These are phyloP conservation scores for Scedosporium apiospermum DNA, from an alignment of 2,329 filamentous ascomycete genomes.

Conservation along the genomic window DNA sequence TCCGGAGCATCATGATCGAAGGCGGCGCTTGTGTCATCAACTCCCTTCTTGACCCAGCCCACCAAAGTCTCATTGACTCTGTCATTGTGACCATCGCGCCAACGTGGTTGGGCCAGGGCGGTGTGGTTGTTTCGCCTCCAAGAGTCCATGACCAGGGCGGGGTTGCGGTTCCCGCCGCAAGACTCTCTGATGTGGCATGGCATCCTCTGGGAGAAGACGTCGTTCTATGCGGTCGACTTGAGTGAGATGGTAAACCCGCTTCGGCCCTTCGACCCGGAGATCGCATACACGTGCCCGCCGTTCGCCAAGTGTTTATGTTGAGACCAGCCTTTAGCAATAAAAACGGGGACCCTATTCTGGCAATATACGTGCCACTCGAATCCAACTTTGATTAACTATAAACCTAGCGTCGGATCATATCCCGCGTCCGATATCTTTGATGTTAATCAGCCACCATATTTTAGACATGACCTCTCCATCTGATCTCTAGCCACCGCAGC, in stretches of 20 bases:
- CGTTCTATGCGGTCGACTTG: slow-evolving; percentile 65
- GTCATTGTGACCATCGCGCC: slow-evolving; percentile 86
- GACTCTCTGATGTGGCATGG: slow-evolving; percentile 61
- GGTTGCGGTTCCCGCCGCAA: slow-evolving; percentile 49
- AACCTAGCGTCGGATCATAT: not conserved
- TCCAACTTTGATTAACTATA: too few species aligned
- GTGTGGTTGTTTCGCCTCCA: slow-evolving; percentile 68
- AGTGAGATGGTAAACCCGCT: not conserved
- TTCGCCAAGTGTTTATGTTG: too few species aligned
- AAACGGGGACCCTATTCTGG: not conserved
- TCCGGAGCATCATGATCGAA: slow-evolving; percentile 83
- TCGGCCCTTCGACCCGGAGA: not conserved
- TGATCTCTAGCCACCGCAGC: slow-evolving; percentile 25
- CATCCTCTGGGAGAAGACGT: slow-evolving; percentile 73
- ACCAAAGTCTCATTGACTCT: slow-evolving; percentile 57
- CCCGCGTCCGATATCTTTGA: not conserved
- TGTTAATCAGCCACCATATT: not conserved
- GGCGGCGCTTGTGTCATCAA: slow-evolving; percentile 80
- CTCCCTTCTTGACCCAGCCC: slow-evolving; percentile 56
- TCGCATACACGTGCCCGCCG: too few species aligned
- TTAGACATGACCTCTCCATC: slow-evolving; percentile 18
- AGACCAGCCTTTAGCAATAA: too few species aligned
- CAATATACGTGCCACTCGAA: too few species aligned
- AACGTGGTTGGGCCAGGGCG: slow-evolving; percentile 77
- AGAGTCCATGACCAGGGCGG: slow-evolving; percentile 43